Base-by-base conservation (phyloP, 2,329 filamentous ascomycete species). In the Camillea tinctor region DNA sequence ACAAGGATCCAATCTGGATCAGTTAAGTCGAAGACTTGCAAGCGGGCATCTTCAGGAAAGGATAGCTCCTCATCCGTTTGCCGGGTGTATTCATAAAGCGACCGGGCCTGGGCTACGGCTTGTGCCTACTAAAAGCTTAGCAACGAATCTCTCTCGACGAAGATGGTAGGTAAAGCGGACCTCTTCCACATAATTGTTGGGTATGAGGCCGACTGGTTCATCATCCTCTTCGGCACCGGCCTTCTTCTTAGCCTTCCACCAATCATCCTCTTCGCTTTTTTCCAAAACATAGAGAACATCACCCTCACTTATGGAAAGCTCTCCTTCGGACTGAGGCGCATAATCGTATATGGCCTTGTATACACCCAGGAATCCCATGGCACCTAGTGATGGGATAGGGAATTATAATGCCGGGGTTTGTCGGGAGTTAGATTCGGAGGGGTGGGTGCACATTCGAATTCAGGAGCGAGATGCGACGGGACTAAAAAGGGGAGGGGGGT, bases 11-110 rank as follows among this genome's bases (percentile, higher is more conserved):
- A 99, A 77, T 99, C 95, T 15, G 92, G 92, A 75, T 99, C 95
- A 4, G 92, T 90, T 9, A 84, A 88, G 75, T 99, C 95, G 77
- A 91, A 98, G 53, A 99, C 91, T 62, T 90, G 81, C 54, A 99
- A 83, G 51, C 86, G 78, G 49, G 90, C 88, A 73, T 97, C 93
- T 79, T 99, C 95, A 54, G 91, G 85, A 73, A 99, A 98, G 22
- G 94, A 98, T 9, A 99, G 82, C 77, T 99, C 95, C 77, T 99
- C 95, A 72, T 99, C 95, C 22, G 95, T 99, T 79, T 99, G 95
- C 69, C 94, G 87, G 55, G 91, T 91, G 75, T 99, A 99, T 75
- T 99, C 95, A 80, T 94, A 99, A n/a, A 98, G 85, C n/a, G 95
- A 92, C 75, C 90, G 93, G 54, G 94, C 95, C 67, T 88, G 83